phyloP scores from a whole-genome alignment of 2,329 filamentous ascomycete genomes.

The Pyrenophora seminiperda region DNA sequence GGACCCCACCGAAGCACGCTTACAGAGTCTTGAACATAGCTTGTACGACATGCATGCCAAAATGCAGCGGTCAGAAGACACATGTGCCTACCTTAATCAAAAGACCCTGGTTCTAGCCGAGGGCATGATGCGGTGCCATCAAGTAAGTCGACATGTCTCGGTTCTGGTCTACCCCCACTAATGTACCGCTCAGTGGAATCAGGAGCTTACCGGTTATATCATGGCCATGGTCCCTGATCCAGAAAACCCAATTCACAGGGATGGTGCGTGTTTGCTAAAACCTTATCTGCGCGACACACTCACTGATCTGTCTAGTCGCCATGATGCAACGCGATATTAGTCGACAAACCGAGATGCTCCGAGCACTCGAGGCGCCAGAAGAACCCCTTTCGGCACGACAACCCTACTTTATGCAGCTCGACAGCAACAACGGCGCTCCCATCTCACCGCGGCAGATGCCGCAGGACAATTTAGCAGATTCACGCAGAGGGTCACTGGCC shows the following conservation, averaged over 20 bases:
- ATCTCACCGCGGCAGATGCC: slow-evolving; percentile 86
- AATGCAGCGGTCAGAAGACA: slow-evolving; percentile 82
- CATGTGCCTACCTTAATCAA: slow-evolving; percentile 74
- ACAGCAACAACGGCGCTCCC: slow-evolving; percentile 63
- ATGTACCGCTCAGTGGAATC: slow-evolving; percentile 68
- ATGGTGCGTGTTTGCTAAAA: slow-evolving; percentile 65
- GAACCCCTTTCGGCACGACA: slow-evolving; percentile 66
- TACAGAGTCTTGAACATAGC: slow-evolving; percentile 78
- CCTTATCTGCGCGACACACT: slow-evolving; percentile 33
- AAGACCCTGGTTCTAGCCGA: slow-evolving; percentile 85
- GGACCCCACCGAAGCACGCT: slow-evolving; percentile 76
- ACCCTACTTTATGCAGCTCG: slow-evolving; percentile 51
- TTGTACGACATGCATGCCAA: slow-evolving; percentile 79
- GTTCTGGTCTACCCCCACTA: slow-evolving; percentile 30
- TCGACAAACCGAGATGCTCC: slow-evolving; percentile 64
- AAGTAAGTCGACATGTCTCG: slow-evolving; percentile 53
- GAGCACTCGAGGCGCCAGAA: slow-evolving; percentile 63
- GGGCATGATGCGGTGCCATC: slow-evolving; percentile 73
- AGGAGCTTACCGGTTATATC: slow-evolving; percentile 79
- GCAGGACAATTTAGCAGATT: slow-evolving; percentile 69
- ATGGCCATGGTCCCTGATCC: slow-evolving; percentile 74
- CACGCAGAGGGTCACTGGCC: slow-evolving; percentile 70
- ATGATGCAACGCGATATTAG: slow-evolving; percentile 67
- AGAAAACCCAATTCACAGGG: slow-evolving; percentile 78
- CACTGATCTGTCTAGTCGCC: slow-evolving; percentile 43